Base-by-base conservation (phyloP, 192 early-diverging fungal genomes). In the Hyaloraphidium curvatum region DNA sequence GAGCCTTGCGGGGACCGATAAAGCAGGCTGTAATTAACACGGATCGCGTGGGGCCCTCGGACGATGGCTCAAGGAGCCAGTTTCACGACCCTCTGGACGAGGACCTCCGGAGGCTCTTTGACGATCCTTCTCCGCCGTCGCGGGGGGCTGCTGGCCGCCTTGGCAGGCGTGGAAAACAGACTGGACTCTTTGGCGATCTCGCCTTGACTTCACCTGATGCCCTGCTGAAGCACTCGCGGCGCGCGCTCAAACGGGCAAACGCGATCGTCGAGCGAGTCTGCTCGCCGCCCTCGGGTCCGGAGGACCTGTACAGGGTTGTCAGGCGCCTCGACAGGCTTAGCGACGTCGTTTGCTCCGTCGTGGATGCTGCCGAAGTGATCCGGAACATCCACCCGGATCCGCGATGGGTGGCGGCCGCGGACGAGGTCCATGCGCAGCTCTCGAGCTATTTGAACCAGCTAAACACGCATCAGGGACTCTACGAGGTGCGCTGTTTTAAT, bases 301-400 rank as follows among this genome's bases (percentile, higher is more conserved):
- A 37, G 4, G 86, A 86, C 60, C 72, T 80, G 67, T 62, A 65
- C n/a, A 72, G 63, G 30, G 79, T 90, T 1, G 77, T 97, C 55
- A 87, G 91, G 62, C 72, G 83, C 35, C 73, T 95, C 40, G 94
- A 97, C 60, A 69, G 82, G 40, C 69, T 95, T 17, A 85, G 81
- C 19, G 89, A 97, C 62, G 70, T 76, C 1, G 69, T 97, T 14
- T 97, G 93, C 37, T 76, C 80, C 30, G 84, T 95, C 0, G 82
- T 95, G 63, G 94, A 98, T 55, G 75, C 80, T 33, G 79, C 85
- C 0, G 94, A 98, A 62, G 77, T 98, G n/a, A 69, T 94, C 2
- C 76, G 89, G 28, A 86, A 86, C 57, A 80, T 87, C 28, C 91
- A 96, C 54, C 87, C 94, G 0, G 81, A 87, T 59, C 53, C 55